Base-by-base conservation (phyloP, 73 alveolate genomes). In the Paramecium sonneborni region DNA sequence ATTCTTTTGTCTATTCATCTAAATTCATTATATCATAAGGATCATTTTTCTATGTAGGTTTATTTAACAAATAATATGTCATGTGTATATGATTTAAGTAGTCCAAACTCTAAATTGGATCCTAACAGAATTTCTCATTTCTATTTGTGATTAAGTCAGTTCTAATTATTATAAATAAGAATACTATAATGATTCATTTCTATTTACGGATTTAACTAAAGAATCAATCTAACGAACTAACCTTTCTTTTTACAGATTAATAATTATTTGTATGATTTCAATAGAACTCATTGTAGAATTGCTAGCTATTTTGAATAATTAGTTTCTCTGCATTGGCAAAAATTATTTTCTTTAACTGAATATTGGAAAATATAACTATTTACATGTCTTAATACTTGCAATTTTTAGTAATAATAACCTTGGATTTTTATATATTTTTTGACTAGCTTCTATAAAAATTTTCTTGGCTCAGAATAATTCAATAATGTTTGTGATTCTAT, bases 281-380 rank as follows among this genome's bases (percentile, higher is more conserved):
- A 34, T 72, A 18, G 57, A 14, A n/a, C 58, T 72, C 86, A 72
- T 35, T 12, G 38, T 18, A 72, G 55, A 21, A 72, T 72, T 72
- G 86, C 86, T 35, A 6, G 86, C 86, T 35, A 72, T 72, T 72
- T 72, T 62, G 84, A 62, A 62, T 32, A 62, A 30, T 62, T 62
- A 62, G 46, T 79, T 79, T 79, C 90, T 79, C 24, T 39, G 74
- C 41, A 46, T 39, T 39, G 90, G 90, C 14, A 79, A 34, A 23
- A 41, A 79, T 79, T 38, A 44, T 79, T 79, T 79, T 46, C 74
- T 79, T 20, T 79, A 79, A 79, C 90, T 79, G 74, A 43, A 79
- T 43, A 79, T 43, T 79, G 90, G 90, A 26, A 79, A 79, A 34
- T 43, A 79, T 79, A 79, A 46, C 90, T 79, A 41, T 79, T 79